Evolutionary conservation across 257 asterid genomes (phyloP).

Genomic region (Ocimum tenuiflorum): DNA sequence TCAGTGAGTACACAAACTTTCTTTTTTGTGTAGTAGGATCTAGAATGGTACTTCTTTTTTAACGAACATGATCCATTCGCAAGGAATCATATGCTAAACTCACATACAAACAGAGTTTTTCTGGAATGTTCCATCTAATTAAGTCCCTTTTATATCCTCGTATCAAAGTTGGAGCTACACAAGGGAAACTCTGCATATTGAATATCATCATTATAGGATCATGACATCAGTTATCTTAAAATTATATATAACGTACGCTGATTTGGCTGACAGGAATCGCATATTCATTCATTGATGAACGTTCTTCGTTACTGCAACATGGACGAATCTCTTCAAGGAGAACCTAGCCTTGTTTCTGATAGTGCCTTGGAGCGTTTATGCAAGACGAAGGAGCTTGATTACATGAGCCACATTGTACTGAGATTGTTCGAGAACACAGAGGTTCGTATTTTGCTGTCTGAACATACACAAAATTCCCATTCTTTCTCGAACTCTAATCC

Average conservation of each 20-base stretch:
- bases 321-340: slow-evolving; percentile 90
- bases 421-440: slow-evolving; percentile 83
- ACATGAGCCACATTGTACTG: slow-evolving; percentile 93
- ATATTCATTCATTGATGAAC: slow-evolving; percentile 92
- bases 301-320: slow-evolving; percentile 96
- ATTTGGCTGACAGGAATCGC: slow-evolving; percentile 63
- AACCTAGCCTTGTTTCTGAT: slow-evolving; percentile 74
- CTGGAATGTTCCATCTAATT: too few relatives aligned
- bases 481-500: too few relatives aligned
- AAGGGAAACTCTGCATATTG: neutral
- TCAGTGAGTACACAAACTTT: slow-evolving; percentile 62
- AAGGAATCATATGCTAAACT: too few relatives aligned
- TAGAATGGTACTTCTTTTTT: too few relatives aligned
- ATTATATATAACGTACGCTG: neutral
- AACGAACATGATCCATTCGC: too few relatives aligned
- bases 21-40: neutral
- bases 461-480: too few relatives aligned
- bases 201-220: neutral
- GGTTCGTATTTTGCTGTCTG: slow-evolving; percentile 42
- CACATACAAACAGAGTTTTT: too few relatives aligned
- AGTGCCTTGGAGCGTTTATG: slow-evolving; percentile 74
- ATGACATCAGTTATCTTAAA: too few relatives aligned
- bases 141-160: too few relatives aligned
- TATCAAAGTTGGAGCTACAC: neutral
- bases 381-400: slow-evolving; percentile 87